Evolutionary conservation across 2,329 filamentous ascomycete species (phyloP).

Genomic region (Colletotrichum zoysiae): DNA sequence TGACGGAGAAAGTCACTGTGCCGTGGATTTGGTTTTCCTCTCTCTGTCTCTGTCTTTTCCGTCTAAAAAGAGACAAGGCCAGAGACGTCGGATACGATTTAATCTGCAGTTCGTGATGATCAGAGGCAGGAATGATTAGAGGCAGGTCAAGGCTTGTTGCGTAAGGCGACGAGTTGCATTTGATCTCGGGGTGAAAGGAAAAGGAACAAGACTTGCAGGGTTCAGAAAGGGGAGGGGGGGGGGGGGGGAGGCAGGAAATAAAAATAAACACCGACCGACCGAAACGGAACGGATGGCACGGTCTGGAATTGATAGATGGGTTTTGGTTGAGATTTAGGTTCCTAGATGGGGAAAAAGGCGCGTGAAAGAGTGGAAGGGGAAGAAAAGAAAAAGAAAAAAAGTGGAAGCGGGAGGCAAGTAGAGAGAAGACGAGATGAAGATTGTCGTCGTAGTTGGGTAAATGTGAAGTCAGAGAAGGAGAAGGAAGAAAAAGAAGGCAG

Average conservation of each 20-base stretch:
- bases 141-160: neutral
- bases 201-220: constrained; percentile 16
- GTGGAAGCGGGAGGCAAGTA: constrained; percentile 8
- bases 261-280: constrained; percentile 14
- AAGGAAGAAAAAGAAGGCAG: constrained; percentile 1
- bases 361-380: neutral
- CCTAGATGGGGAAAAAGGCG: constrained; percentile 3
- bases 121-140: constrained; percentile 13
- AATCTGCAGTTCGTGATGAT: constrained; percentile 8
- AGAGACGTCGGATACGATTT: neutral
- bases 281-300: constrained; percentile 27
- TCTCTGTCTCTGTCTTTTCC: neutral
- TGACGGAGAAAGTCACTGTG: constrained; percentile 33
- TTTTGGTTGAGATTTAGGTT: constrained; percentile 10
- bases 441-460: constrained; percentile 17
- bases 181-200: constrained; percentile 18
- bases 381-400: constrained; percentile 8
- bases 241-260: constrained; percentile 7
- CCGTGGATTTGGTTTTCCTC: constrained; percentile 12
- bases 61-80: constrained; percentile 12
- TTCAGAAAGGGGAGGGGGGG: neutral
- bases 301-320: constrained; percentile 25
- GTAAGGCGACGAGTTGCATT: constrained; percentile 9
- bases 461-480: constrained; percentile 1
- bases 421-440: constrained; percentile 1